Percentiles rank a stretch among this genome's conserved stretches.
These are phyloP conservation scores for Dictyostelium purpureum DNA, from an alignment of 78 protist species.

Conservation along the genomic window DNA sequence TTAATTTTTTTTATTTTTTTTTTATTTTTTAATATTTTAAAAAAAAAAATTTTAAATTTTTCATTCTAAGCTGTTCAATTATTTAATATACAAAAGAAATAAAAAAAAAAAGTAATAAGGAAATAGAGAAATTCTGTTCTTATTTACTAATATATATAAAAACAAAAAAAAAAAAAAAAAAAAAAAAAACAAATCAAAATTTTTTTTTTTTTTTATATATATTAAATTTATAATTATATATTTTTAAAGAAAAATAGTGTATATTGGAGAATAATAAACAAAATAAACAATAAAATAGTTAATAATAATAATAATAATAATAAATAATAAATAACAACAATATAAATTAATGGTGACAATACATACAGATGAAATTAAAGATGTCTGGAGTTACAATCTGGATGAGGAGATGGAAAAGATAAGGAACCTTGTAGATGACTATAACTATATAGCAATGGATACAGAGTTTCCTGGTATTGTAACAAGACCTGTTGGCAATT, in stretches of 20 bases:
- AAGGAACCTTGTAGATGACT: constrained; percentile 85
- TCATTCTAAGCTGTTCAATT: no score
- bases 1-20: no score
- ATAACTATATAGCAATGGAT: constrained; percentile 97
- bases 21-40: no score
- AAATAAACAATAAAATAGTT: no score
- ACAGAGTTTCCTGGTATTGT: constrained; percentile 99
- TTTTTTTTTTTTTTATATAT: no score
- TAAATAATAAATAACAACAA: background rate
- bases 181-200: background rate
- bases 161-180: background rate
- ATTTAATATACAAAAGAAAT: background rate
- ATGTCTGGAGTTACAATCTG: constrained; percentile 93
- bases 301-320: background rate
- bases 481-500: constrained; percentile 93
- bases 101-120: background rate
- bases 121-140: background rate
- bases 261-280: no score
- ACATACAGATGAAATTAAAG: constrained; percentile 75
- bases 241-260: background rate
- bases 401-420: constrained; percentile 90
- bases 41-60: no score
- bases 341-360: constrained; percentile 39
- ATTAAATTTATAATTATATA: no score
- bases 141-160: background rate